Evolutionary conservation across 352 stramenopile genomes (phyloP).

Genomic region (Vaucheria bursata): DNA sequence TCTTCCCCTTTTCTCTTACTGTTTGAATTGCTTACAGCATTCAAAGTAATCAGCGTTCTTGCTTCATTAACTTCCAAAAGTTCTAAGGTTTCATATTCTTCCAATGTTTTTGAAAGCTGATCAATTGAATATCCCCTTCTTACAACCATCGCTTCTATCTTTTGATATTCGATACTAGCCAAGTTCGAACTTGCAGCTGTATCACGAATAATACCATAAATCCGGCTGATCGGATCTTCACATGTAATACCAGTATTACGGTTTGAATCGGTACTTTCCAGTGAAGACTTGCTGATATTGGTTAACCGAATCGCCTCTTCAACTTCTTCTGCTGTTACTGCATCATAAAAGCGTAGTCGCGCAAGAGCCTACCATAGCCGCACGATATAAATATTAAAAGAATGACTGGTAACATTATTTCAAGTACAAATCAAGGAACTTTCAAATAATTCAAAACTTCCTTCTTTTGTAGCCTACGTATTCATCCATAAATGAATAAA

Average conservation of each 20-base stretch:
- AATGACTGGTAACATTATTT: too few species aligned
- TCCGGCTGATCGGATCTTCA: constrained; percentile 84
- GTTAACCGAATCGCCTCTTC: constrained; percentile 85
- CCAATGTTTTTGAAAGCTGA: constrained; percentile 83
- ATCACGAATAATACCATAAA: constrained; percentile 87
- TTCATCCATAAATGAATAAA: too few species aligned
- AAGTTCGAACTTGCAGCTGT: constrained; percentile 55
- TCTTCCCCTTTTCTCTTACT: too few species aligned
- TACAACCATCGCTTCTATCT: constrained; percentile 83
- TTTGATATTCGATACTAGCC: constrained; percentile 67
- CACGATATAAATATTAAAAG: neutral
- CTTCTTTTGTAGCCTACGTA: too few species aligned
- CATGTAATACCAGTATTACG: constrained; percentile 37
- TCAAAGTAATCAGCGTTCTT: neutral
- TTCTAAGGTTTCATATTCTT: constrained; percentile 67
- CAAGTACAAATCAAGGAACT: too few species aligned
- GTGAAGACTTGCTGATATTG: constrained; percentile 91
- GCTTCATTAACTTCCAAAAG: constrained; percentile 26
- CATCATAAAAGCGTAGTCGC: constrained; percentile 84
- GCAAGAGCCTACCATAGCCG: constrained; percentile 74
- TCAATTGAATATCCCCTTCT: constrained; percentile 90
- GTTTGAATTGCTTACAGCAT: too few species aligned
- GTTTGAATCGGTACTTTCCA: constrained; percentile 66
- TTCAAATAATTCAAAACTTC: too few species aligned
- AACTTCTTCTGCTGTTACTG: constrained; percentile 91